Evolutionary conservation across 1,284 basidiomycete genomes (phyloP), one percentile per base, ranked within the genome.

Genomic region (Amylostereum areolatum): DNA sequence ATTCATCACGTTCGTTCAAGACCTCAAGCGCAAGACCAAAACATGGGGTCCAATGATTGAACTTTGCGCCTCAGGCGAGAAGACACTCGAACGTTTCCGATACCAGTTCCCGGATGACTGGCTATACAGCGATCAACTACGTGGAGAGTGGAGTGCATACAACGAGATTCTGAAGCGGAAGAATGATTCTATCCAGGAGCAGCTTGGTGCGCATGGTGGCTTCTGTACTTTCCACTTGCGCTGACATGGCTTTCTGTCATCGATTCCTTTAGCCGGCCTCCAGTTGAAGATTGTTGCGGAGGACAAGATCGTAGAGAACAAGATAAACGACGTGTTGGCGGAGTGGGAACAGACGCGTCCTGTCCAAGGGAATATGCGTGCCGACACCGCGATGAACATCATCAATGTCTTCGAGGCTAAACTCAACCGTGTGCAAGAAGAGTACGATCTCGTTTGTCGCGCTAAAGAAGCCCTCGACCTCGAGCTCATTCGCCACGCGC

Each of bases 261-360:
- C 48, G 8, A 48, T 41, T 58, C 30, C 1, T 52, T 18, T 51
- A 93, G 95, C 93, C 52, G 95, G 95, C 2, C 75, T 99, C 24
- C 96, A 98, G 68, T 78, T 97, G 59, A 99, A 99, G 78, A 97
- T 99, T 64, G 91, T 96, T n/a, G 95, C 96, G 2, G 94, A 99
- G 66, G 97, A 98, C 74, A 97, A 96, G 74, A 94, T 97, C 49
- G 83, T 97, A 2, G 91, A 95, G 71, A 91, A 92, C 66, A 92
- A 89, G 72, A 92, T 96, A 62, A 86, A 83, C 62, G 89, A 95
- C 61, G 81, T 96, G 52, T 77, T 97, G 40, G 70, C 78, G 50
- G 97, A 98, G 63, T 99, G 97, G 97, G 94, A 98, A 66, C 80
- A 90, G 67, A 88, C 89, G 52, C 90, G 93, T 57, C 97, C 97